Base-by-base conservation (phyloP, 345 rosid species). In the Populus deltoides region DNA sequence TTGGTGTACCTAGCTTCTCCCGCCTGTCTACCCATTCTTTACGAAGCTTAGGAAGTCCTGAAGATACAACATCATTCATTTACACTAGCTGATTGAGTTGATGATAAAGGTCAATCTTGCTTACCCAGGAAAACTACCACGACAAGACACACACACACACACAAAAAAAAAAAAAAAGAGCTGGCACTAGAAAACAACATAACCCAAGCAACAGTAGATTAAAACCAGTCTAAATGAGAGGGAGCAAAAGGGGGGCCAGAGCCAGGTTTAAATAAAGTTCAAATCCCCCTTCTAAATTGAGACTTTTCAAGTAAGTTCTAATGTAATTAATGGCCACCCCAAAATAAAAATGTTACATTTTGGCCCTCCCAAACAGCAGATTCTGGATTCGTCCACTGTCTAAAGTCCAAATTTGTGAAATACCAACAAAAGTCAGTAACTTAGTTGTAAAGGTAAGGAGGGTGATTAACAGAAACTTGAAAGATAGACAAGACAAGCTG, bases 31-130 rank as follows among this genome's bases (percentile, higher is more conserved):
- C 80, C 99, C 98, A 92, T 65, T 91, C 97, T 78, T 91, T 88
- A 38, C 97, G 90, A 87, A 92, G 88, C 79, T 91, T 91, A 73
- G 95, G 89, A 74, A 97, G 98, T 74, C 99, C 99, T 97, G 86
- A 80, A 88, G 77, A 33, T 20, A n/a, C 27, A 80, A 53, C 51
- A 51, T 33, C 45, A 77, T 24, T 67, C 55, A 77, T 29, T 59
- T 59, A 59, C 65, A 59, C 78, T 77, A 33, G 77, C 43, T 59
- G 29, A 13, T 59, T 24, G 71, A 75, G 27, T 74, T n/a, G 47
- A 72, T 38, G 45, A 61, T 11, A 66, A 17, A 36, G 62, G 68
- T 62, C 7, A 12, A 73, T 2, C 72, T 39, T 22, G 39, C 57
- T 29, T 62, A 71, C 68, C 62, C 45, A 5, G 24, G 6, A 29